Base-by-base conservation (phyloP, 2,329 filamentous ascomycete genomes). In the Diaporthe sp. region DNA sequence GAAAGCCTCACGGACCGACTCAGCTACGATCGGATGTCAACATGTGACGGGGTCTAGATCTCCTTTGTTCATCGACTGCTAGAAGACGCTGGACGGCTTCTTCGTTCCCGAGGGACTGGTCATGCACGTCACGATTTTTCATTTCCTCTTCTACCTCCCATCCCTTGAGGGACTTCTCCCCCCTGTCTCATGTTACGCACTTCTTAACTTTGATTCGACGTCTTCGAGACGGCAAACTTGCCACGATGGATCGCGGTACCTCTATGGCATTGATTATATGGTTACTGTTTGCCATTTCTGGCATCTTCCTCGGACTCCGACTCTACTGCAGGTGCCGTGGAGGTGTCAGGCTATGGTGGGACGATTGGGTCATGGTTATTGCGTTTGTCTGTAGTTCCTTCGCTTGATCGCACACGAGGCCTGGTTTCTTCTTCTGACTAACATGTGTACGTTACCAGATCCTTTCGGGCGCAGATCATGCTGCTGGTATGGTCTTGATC, bases 301-400 rank as follows among this genome's bases (percentile, higher is more conserved):
- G 31, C 17, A n/a, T 68, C n/a, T 68, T 68, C 13, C 31, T 68
- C 25, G 62, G 62, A 12, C 46, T 68, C 3, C 49, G 62, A 19
- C 2, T 68, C 31, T 53, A 68, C 13, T 68, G 62, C 22, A 68
- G 62, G 8, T 39, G 31, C 13, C 62, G 9, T 22, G 46, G 46
- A 39, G 62, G 46, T 4, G 46, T 31, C 31, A 53, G 39, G 46
- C 46, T 53, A 37, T 68, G 62, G 62, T 53, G 46, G 62, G 62
- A 68, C 39, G 62, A 68, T 13, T 68, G 62, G 62, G 46, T 68
- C 28, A 68, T 68, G 62, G 19, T 68, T 39, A 0, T 28, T 19
- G 46, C 62, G n/a, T 28, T 68, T 37, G 62, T 68, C 28, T 53
- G 62, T 68, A 2, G 2, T 3, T n/a, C 46, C 31, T 25, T 5